Base-by-base conservation (phyloP, 768 basidiomycete genomes). In the Pholiota microspora region DNA sequence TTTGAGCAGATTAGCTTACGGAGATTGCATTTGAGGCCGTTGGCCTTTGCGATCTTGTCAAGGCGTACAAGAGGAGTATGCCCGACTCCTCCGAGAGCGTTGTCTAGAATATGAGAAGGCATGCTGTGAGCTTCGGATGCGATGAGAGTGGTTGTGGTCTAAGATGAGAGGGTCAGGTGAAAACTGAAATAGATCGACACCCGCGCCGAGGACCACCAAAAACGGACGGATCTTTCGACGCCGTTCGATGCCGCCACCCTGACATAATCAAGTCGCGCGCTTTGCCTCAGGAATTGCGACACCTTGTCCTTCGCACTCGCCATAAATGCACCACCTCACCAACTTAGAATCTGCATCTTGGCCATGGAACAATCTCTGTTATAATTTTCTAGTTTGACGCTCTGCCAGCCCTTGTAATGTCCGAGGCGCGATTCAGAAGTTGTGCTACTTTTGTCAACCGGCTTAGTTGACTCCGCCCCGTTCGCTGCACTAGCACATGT, bases 41-140 rank as follows among this genome's bases (percentile, higher is more conserved):
- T 78, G 10, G 79, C 77, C 28, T 76, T 69, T 6, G 92, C 89
- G 10, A 97, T 79, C 65, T 84, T 86, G 72, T 91, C 85, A 6
- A 98, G 80, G 47, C 92, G 81, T 59, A 99, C 82, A 62, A 99
- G 81, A 2, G 96, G 97, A 0, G 97, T 98, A 59, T 91, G 78
- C 2, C 96, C 96, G 9, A 98, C 85, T 7, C 91, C 92, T 24
- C 84, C 92, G 35, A 94, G 83, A 3, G 89, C 91, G 34, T 77
- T 86, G 59, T 91, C 82, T 38, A 97, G 78, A 36, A 97, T 80
- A 7, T 71, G 77, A 44, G 76, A 65, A 52, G 70, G 64, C 73
- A 73, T 44, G 46, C 59, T n/a, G 45, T 53, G 51, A 49, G 49
- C n/a, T n/a, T n/a, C n/a, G 38, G 52, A 52, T 29, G 56, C 42